Evolutionary conservation across 768 basidiomycete genomes (phyloP).

Genomic region (Flagelloscypha sp.): DNA sequence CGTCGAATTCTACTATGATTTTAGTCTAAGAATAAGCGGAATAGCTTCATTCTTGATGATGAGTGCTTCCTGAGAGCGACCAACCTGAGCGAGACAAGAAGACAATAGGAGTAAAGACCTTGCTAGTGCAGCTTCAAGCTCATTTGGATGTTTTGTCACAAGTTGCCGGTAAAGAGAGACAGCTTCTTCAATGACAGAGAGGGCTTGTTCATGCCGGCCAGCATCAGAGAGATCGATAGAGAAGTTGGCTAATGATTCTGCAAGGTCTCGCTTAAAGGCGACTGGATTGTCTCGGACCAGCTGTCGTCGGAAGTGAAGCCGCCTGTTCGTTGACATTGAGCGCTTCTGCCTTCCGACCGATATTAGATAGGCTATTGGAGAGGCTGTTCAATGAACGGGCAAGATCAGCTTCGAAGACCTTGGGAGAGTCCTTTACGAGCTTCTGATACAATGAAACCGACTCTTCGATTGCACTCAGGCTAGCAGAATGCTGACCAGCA

Average conservation of each 20-base stretch:
- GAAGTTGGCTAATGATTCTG: conserved; percentile 6
- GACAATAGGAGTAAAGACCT: conserved; percentile 4
- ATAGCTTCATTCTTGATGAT: conserved; percentile 2
- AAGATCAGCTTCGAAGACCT: not conserved
- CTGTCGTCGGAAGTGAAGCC: too few relatives aligned
- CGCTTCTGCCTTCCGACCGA: too few relatives aligned
- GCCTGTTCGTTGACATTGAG: too few relatives aligned
- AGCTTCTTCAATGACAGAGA: conserved; percentile 5
- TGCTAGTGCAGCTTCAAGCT: conserved; percentile 5
- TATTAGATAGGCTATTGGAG: not conserved
- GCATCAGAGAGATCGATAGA: conserved; percentile 1
- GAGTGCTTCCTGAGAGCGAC: conserved; percentile 6
- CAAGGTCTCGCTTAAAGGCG: too few relatives aligned
- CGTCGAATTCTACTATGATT: too few relatives aligned
- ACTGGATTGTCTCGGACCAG: too few relatives aligned
- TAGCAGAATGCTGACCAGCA: too few relatives aligned
- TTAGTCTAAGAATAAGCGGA: too few relatives aligned
- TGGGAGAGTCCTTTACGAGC: not conserved
- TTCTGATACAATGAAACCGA: not conserved
- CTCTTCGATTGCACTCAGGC: not conserved
- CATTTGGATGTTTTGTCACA: conserved; percentile 1
- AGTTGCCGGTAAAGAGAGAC: conserved; percentile 4
- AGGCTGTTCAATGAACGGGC: too few relatives aligned
- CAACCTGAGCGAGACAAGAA: conserved; percentile 2
- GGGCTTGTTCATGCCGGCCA: conserved; percentile 4